phyloP scores from a whole-genome alignment of 805 yeast genomes.

The Starmerella stigmatis region DNA sequence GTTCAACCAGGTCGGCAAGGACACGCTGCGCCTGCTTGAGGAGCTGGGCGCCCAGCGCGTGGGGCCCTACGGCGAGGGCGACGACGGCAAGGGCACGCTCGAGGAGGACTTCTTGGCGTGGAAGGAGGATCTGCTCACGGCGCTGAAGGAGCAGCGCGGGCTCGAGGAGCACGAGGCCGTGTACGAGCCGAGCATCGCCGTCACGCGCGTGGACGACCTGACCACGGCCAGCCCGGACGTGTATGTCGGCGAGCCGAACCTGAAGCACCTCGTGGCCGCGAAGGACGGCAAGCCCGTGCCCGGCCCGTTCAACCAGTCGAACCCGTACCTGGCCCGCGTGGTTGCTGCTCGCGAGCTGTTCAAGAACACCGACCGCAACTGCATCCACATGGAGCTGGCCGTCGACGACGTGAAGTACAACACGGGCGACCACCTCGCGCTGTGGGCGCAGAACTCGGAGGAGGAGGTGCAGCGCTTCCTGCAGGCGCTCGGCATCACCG shows the following conservation, averaged over 20 bases:
- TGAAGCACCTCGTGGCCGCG: conserved; percentile 39
- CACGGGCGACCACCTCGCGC: conserved; percentile 92
- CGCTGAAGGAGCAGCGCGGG: conserved; percentile 50
- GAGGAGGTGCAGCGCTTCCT: conserved; percentile 62
- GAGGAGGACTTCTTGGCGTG: conserved; percentile 91
- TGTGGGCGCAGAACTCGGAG: conserved; percentile 85
- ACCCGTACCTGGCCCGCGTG: conserved; percentile 74
- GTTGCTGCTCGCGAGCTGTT: conserved; percentile 58
- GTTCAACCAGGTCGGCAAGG: conserved; percentile 69
- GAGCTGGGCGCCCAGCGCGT: conserved; percentile 62
- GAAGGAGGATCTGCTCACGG: conserved; percentile 70
- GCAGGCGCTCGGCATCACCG: conserved; percentile 48
- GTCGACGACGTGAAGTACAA: conserved; percentile 65
- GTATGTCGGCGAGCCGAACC: conserved; percentile 74
- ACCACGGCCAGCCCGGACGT: conserved; percentile 36
- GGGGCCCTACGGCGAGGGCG: conserved; percentile 82
- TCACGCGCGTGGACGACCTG: conserved; percentile 27
- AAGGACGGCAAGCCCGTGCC: conserved; percentile 33
- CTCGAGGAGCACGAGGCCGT: conserved; percentile 70
- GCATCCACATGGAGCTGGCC: conserved; percentile 87
- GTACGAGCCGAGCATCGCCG: conserved; percentile 57
- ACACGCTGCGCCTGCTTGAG: conserved; percentile 40
- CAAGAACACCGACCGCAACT: conserved; percentile 51
- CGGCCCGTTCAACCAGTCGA: conserved; percentile 61
- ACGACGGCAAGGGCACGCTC: conserved; percentile 87